Evolutionary conservation across 2,329 filamentous ascomycete species (phyloP), one percentile per base, ranked within the genome.

Genomic region (Hypoxylon sp.): DNA sequence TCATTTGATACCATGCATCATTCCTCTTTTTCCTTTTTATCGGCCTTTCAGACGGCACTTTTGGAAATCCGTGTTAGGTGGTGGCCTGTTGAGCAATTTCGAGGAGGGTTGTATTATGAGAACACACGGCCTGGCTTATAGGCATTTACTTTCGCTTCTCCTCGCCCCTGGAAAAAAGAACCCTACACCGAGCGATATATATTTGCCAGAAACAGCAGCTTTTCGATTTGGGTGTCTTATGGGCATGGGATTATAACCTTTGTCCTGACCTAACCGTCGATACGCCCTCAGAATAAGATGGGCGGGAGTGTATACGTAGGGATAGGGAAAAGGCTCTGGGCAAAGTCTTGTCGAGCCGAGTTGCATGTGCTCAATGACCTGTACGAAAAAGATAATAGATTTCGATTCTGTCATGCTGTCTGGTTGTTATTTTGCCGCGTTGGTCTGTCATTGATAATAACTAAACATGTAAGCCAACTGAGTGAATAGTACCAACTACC

Each of bases 381-480:
- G 62, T 70, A 73, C 59, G 65, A 70, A 52, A 70, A 70, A 73
- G 63, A 68, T 62, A 69, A 68, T 71, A 72, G 53, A 70, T 58
- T 65, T 65, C 29, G 17, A 61, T 67, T 61, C 39, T 22, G 33
- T 57, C 29, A 61, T 11, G n/a, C 37, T 8, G 47, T 14, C 13
- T 26, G 47, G 2, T 29, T 39, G 13, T 24, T 48, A 26, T 59
- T 17, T n/a, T 22, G 24, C 2, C 35, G 17, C 22, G 17, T 14
- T 60, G 17, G 29, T 44, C 4, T 31, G 5, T 33, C 31, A 37
- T 59, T 13, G 55, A 42, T 31, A 35, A 42, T 17, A 14, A 13
- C 6, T 10, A 3, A n/a, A 11, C 17, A 52, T 22, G 3, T 11
- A 33, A 19, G 14, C 29, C n/a, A 35, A 22, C 17, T 10, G 35